Percentiles rank a stretch among this genome's conserved stretches.
Conservation (phyloP, 768 basidiomycete species). For the Fibroporia radiculosa region DNA sequence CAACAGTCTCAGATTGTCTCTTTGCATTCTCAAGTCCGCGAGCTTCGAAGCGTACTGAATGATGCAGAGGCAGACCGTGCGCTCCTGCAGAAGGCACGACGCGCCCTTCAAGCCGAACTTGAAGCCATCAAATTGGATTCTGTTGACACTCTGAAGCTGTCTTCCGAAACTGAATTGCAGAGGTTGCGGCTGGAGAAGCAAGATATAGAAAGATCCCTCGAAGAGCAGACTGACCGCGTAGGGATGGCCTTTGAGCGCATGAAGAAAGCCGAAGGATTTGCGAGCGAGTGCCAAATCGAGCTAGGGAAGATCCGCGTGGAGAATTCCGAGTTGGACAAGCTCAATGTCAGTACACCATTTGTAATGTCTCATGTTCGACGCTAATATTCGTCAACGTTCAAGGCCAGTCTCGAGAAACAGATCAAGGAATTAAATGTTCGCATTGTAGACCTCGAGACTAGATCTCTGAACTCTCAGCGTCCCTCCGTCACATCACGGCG, state of each 20-base stretch:
- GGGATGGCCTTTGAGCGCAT: constrained; percentile 65
- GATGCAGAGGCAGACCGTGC: constrained; percentile 80
- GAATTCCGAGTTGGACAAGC: constrained; percentile 72
- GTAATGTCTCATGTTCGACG: neutral
- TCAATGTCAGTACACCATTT: constrained; percentile 62
- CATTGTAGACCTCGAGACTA: constrained; percentile 78
- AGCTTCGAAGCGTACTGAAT: constrained; percentile 72
- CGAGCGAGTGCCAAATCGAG: constrained; percentile 69
- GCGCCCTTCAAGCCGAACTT: constrained; percentile 71
- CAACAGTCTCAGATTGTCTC: constrained; percentile 81
- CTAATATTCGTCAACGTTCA: constrained; percentile 2
- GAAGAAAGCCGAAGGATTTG: constrained; percentile 74
- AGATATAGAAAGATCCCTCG: constrained; percentile 68
- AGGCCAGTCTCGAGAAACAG: constrained; percentile 83
- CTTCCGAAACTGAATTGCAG: constrained; percentile 69
- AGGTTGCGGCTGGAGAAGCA: constrained; percentile 73
- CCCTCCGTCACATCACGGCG: constrained; percentile 46
- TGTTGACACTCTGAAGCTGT: constrained; percentile 60
- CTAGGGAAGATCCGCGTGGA: constrained; percentile 71
- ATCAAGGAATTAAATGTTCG: constrained; percentile 79
- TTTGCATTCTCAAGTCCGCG: constrained; percentile 79
- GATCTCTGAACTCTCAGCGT: constrained; percentile 61
- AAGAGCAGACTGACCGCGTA: constrained; percentile 72
- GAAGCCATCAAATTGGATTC: constrained; percentile 75
- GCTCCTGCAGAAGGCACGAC: constrained; percentile 74